A percentile compares a stretch with the other conserved stretches of the same genome.
These are phyloP conservation scores for Vinca minor DNA, from an alignment of 257 asterid species.

Conservation along the genomic window DNA sequence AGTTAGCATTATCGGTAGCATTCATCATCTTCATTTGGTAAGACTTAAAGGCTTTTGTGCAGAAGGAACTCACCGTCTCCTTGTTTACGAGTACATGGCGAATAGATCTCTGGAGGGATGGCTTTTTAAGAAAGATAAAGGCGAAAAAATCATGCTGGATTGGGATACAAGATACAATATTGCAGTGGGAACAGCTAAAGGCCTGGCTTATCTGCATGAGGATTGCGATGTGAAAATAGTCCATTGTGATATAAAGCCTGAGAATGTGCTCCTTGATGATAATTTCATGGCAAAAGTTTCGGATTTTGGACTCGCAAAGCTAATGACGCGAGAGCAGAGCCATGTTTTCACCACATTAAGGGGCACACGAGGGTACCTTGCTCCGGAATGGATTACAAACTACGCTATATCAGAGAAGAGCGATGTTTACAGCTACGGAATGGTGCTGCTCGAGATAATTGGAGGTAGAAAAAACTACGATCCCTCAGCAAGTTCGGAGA, in stretches of 20 bases:
- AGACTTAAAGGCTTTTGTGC: conserved; percentile 82
- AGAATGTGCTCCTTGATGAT: conserved; percentile 75
- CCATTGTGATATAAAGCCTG: conserved; percentile 86
- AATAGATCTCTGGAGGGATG: conserved; percentile 83
- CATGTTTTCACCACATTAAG: conserved; percentile 73
- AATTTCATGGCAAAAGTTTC: conserved; percentile 67
- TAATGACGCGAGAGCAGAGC: conserved; percentile 82
- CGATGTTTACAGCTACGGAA: conserved; percentile 84
- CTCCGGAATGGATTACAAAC: conserved; percentile 97
- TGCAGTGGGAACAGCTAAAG: conserved; percentile 84
- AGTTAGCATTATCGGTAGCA: conserved; percentile 94
- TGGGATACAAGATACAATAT: conserved; percentile 67
- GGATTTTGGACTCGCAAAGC: conserved; percentile 87
- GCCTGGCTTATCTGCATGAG: conserved; percentile 77
- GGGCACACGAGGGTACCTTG: conserved; percentile 90
- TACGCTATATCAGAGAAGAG: conserved; percentile 92
- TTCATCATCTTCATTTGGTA: conserved; percentile 82
- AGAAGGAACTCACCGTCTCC: conserved; percentile 82
- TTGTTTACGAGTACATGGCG: conserved; percentile 84
- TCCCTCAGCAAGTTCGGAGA: conserved; percentile 51
- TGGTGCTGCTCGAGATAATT: conserved; percentile 84
- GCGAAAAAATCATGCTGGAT: conserved; percentile 58
- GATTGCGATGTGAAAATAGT: conserved; percentile 80
- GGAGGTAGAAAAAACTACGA: conserved; percentile 84
- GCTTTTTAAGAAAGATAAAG: conserved; percentile 60